These are phyloP conservation scores for Forsythia viridissima DNA, from an alignment of 257 asterid genomes.

Conservation along the genomic window DNA sequence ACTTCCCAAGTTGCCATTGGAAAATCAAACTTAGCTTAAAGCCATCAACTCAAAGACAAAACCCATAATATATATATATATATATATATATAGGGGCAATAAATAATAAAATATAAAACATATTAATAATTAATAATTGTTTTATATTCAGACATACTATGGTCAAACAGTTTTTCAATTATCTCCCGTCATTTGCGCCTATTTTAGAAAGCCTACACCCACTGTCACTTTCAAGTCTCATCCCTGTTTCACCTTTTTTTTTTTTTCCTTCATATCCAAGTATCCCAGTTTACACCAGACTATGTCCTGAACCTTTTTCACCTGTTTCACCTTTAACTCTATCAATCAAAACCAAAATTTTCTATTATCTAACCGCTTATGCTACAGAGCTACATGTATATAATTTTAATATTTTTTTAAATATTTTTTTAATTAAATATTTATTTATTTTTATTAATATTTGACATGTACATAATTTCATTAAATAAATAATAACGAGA, in stretches of 20 bases:
- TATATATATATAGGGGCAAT: neutral
- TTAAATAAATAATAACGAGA: too few relatives aligned
- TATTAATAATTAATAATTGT: neutral
- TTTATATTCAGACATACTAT: neutral
- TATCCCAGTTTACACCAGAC: too few relatives aligned
- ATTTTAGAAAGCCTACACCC: neutral
- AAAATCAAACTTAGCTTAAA: neutral
- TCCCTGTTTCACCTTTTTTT: neutral
- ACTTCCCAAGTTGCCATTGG: neutral
- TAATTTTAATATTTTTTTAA: neutral
- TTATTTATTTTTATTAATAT: too few relatives aligned
- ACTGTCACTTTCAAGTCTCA: neutral
- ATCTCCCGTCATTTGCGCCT: slow-evolving; percentile 48
- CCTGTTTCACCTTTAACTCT: too few relatives aligned
- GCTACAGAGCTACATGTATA: too few relatives aligned
- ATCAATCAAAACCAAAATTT: too few relatives aligned
- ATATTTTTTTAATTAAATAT: too few relatives aligned
- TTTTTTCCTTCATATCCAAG: too few relatives aligned
- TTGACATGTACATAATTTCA: too few relatives aligned
- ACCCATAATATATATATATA: neutral
- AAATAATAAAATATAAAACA: neutral
- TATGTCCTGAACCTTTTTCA: too few relatives aligned
- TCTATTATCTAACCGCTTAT: too few relatives aligned
- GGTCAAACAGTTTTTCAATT: slow-evolving; percentile 1
- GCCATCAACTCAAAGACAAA: neutral